A percentile compares a stretch with the other conserved stretches of the same genome.
These are phyloP conservation scores for Parachlorella kessleri DNA, from an alignment of 139 green algal genomes.

Conservation along the genomic window DNA sequence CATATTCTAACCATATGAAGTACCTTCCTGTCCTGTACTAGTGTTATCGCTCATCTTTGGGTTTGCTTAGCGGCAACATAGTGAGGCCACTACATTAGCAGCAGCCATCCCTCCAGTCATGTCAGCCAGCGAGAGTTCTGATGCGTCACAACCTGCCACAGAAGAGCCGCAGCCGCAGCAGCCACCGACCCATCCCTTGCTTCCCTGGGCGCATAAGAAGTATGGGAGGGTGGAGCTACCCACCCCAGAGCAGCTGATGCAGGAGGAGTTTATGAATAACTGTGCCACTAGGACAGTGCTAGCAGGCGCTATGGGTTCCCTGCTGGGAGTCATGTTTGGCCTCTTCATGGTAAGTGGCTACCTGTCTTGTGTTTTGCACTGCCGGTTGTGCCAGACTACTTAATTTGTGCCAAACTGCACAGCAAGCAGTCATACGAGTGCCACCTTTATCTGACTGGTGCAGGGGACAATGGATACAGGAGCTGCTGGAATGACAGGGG, in stretches of 20 bases:
- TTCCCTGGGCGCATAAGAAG: slow-evolving; percentile 19
- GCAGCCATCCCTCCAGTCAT: too few species aligned
- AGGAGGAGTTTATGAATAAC: slow-evolving; percentile 95
- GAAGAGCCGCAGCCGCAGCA: slow-evolving; percentile 13
- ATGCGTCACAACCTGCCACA: not conserved
- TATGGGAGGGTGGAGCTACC: slow-evolving; percentile 62
- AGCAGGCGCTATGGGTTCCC: slow-evolving; percentile 73
- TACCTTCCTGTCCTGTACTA: too few species aligned
- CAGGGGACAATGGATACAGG: not conserved
- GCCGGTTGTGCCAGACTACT: slow-evolving; percentile 14
- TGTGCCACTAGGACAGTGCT: slow-evolving; percentile 83
- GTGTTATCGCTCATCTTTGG: too few species aligned
- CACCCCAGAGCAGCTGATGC: slow-evolving; percentile 62
- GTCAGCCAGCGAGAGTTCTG: too few species aligned
- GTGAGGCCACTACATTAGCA: too few species aligned
- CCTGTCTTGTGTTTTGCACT: slow-evolving; percentile 82
- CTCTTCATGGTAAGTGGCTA: too few species aligned
- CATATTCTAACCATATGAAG: too few species aligned
- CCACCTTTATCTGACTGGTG: not conserved
- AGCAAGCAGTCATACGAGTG: not conserved
- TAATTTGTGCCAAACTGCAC: not conserved
- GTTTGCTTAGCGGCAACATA: too few species aligned
- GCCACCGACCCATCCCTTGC: too few species aligned
- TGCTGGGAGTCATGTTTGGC: slow-evolving; percentile 82
- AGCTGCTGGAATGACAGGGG: not conserved